These are phyloP conservation scores for Tausonia pullulans DNA, from an alignment of 1,284 basidiomycete genomes.

Conservation along the genomic window DNA sequence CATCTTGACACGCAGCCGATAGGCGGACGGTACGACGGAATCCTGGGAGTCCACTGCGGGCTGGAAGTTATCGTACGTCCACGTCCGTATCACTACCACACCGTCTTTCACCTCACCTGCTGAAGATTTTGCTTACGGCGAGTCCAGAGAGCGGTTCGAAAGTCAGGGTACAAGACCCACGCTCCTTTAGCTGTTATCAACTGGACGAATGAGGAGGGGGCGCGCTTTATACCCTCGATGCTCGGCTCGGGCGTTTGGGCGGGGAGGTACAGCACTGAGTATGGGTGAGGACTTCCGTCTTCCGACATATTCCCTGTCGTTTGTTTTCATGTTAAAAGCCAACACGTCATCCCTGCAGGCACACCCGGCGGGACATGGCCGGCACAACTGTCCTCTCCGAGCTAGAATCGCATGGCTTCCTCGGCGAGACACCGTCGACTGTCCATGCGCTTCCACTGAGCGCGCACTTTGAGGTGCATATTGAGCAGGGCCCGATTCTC, in stretches of 20 bases:
- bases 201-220: constrained; percentile 23
- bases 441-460: constrained; percentile 20
- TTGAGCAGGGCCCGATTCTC: constrained; percentile 27
- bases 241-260: constrained; percentile 28
- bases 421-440: constrained; percentile 17
- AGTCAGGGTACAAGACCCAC: not conserved
- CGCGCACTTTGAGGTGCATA: constrained; percentile 28
- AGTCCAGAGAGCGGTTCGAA: not conserved
- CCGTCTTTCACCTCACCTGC: not conserved
- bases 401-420: constrained; percentile 21
- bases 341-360: too few relatives aligned
- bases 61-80: constrained; percentile 21
- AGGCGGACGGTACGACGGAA: constrained; percentile 27
- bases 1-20: constrained; percentile 28
- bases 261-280: constrained; percentile 14
- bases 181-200: not conserved
- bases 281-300: constrained; percentile 15
- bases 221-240: constrained; percentile 25
- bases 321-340: not conserved
- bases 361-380: constrained; percentile 12
- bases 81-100: not conserved
- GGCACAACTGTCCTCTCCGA: constrained; percentile 17
- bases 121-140: too few relatives aligned
- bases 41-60: constrained; percentile 24
- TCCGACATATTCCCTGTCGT: not conserved